These are phyloP conservation scores for Flaveria linearis DNA, from an alignment of 129 eudicot species.

Conservation along the genomic window DNA sequence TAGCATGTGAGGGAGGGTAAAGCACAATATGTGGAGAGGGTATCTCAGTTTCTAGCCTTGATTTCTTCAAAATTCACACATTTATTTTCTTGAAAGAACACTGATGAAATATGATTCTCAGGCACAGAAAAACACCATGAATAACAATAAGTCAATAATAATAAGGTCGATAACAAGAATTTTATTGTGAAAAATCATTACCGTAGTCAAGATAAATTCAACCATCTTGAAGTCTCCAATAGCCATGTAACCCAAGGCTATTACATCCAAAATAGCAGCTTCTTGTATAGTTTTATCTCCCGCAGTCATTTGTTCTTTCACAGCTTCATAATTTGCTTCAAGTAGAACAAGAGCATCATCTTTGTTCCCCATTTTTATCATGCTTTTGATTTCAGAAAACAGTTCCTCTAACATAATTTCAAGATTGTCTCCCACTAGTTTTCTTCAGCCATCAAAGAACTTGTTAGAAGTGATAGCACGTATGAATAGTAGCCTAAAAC, in stretches of 20 bases:
- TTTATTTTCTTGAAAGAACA: background rate
- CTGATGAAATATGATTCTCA: background rate
- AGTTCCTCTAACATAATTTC: constrained; percentile 62
- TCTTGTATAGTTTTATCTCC: constrained; percentile 65
- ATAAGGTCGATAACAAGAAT: background rate
- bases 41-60: background rate
- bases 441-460: constrained; percentile 35
- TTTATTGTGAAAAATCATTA: constrained; percentile 28
- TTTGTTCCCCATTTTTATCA: constrained; percentile 62
- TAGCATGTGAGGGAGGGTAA: background rate
- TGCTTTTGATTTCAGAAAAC: constrained; percentile 67
- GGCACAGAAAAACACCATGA: background rate
- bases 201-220: constrained; percentile 51
- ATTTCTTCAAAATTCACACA: background rate
- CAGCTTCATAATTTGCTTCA: constrained; percentile 78
- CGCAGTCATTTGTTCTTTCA: constrained; percentile 58
- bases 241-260: constrained; percentile 81
- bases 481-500: constrained; percentile 20
- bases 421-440: constrained; percentile 50
- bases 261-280: constrained; percentile 80
- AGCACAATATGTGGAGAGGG: background rate
- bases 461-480: constrained; percentile 35
- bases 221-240: constrained; percentile 64
- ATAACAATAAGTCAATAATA: background rate
- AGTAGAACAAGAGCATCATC: constrained; percentile 68